Evolutionary conservation across 2,329 filamentous ascomycete genomes (phyloP).

Genomic region (Ceratocystis papillata): DNA sequence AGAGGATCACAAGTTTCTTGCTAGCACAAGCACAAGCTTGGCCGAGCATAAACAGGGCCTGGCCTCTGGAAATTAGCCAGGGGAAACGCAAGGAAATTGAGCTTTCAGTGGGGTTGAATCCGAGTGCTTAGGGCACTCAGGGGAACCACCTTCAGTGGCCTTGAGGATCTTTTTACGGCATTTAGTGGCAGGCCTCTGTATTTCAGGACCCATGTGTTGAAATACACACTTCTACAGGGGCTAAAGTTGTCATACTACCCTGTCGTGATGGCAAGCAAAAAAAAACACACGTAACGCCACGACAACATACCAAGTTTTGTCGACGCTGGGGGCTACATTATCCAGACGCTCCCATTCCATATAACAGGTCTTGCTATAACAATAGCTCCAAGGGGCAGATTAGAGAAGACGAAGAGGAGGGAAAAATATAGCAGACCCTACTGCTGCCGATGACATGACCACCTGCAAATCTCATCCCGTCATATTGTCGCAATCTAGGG

Average conservation of each 20-base stretch:
- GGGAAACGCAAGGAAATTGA: slow-evolving; percentile 5
- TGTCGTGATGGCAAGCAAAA: slow-evolving; percentile 11
- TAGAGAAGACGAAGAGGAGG: no score
- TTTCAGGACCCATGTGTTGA: background rate
- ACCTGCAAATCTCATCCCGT: background rate
- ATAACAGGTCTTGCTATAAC: background rate
- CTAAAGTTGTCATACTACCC: slow-evolving; percentile 6
- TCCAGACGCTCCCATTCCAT: background rate
- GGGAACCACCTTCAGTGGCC: no score
- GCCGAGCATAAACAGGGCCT: slow-evolving; percentile 1
- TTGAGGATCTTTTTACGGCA: no score
- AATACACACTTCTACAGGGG: background rate
- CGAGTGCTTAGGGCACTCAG: background rate
- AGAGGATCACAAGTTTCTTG: background rate
- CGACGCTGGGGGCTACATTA: background rate
- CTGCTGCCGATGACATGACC: background rate
- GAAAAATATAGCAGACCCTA: no score
- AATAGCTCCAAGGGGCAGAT: background rate
- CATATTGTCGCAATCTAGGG: background rate
- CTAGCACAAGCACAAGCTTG: slow-evolving; percentile 6
- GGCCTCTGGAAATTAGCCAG: slow-evolving; percentile 10
- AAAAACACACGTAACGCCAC: background rate
- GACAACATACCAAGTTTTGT: background rate
- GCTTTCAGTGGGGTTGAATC: background rate
- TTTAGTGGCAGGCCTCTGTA: background rate